phyloP scores from a whole-genome alignment of 768 basidiomycete genomes.

The Kondoa subrosea region DNA sequence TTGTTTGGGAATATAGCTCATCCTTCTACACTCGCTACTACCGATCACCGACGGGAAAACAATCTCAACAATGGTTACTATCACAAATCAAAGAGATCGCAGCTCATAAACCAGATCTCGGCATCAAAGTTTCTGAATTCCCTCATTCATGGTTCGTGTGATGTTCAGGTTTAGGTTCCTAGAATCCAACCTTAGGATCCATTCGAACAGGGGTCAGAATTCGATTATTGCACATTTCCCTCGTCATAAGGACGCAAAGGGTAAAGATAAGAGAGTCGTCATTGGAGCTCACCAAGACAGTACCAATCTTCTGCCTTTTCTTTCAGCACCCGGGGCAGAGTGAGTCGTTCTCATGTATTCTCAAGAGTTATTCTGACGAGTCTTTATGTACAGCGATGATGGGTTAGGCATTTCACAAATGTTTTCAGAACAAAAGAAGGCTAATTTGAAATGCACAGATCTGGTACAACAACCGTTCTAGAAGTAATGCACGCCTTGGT shows the following conservation, averaged over 20 bases:
- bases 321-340: slow-evolving; percentile 35
- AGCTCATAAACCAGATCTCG: slow-evolving; percentile 11
- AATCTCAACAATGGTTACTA: slow-evolving; percentile 33
- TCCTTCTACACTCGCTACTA: slow-evolving; percentile 35
- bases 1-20: background rate
- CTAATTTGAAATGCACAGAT: too few relatives aligned
- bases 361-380: too few relatives aligned
- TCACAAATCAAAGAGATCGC: slow-evolving; percentile 27
- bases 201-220: slow-evolving; percentile 17
- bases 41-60: slow-evolving; percentile 32
- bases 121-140: slow-evolving; percentile 28
- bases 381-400: too few relatives aligned
- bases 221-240: slow-evolving; percentile 33
- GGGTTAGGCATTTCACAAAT: too few relatives aligned
- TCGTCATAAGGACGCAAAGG: slow-evolving; percentile 19
- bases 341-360: too few relatives aligned
- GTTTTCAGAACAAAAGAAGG: too few relatives aligned
- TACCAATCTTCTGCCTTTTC: slow-evolving; percentile 35
- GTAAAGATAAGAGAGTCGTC: slow-evolving; percentile 28
- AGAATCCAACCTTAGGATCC: too few relatives aligned
- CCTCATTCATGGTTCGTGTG: slow-evolving; percentile 31
- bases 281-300: slow-evolving; percentile 34
- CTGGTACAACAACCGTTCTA: slow-evolving; percentile 32
- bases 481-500: slow-evolving; percentile 31
- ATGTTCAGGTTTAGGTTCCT: too few relatives aligned